Evolutionary conservation across 768 basidiomycete genomes (phyloP).

Genomic region (Mycena epipterygia): DNA sequence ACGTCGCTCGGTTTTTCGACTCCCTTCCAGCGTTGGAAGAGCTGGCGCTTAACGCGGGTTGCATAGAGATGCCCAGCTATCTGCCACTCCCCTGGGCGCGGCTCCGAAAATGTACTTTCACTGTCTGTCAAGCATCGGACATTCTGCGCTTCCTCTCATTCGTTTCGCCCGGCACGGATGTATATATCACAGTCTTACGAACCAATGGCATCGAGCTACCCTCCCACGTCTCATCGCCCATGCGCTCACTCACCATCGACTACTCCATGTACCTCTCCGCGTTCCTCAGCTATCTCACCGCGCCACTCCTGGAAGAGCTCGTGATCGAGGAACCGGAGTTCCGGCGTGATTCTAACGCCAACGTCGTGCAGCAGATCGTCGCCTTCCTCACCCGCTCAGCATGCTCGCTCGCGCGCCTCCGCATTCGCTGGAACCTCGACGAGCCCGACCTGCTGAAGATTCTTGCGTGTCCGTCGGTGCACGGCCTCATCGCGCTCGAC

Average conservation of each 20-base stretch:
- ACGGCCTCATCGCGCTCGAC: not conserved
- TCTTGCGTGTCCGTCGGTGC: not conserved
- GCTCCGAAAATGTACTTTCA: not conserved
- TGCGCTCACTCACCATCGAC: conserved; percentile 3
- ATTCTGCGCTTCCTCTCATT: not conserved
- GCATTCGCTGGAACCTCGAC: not conserved
- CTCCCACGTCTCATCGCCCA: not conserved
- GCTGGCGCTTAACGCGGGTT: not conserved
- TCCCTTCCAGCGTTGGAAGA: not conserved
- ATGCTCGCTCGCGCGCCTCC: not conserved
- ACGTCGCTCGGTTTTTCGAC: not conserved
- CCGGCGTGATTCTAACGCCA: not conserved
- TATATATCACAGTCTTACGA: not conserved
- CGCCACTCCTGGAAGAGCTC: not conserved
- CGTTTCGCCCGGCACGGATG: not conserved
- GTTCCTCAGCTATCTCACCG: not conserved
- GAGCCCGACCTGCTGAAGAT: not conserved
- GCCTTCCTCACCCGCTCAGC: not conserved
- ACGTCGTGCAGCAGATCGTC: not conserved
- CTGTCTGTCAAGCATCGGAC: not conserved
- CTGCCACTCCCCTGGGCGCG: conserved; percentile 10
- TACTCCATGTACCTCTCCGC: not conserved
- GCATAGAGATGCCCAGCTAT: not conserved
- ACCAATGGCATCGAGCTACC: not conserved
- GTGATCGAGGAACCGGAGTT: not conserved